phyloP scores from a whole-genome alignment of 2,329 filamentous ascomycete species.

The Phaeosphaeriaceae sp. region DNA sequence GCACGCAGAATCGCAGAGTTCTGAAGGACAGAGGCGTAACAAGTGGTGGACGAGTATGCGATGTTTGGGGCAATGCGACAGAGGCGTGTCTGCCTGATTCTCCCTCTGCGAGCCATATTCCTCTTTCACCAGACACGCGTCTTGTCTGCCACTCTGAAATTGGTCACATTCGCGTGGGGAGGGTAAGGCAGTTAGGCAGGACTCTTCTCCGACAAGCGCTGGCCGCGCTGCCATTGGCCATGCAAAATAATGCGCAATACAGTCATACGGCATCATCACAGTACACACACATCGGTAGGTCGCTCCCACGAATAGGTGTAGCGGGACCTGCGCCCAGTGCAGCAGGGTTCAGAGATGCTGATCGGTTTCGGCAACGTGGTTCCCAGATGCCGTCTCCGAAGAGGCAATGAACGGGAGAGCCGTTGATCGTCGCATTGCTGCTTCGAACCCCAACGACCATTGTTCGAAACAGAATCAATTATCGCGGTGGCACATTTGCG shows the following conservation, averaged over 20 bases:
- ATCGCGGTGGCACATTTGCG: constrained; percentile 28
- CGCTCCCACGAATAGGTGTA: constrained; percentile 30
- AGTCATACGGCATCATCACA: constrained; percentile 42
- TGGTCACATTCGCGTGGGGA: not conserved
- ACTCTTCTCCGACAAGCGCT: constrained; percentile 14
- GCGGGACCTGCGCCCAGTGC: constrained; percentile 22
- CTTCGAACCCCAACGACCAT: constrained; percentile 8
- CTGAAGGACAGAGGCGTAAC: not conserved
- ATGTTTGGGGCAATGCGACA: too few species aligned
- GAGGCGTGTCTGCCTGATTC: constrained; percentile 8
- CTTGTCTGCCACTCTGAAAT: constrained; percentile 14
- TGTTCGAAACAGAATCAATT: constrained; percentile 21
- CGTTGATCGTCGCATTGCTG: constrained; percentile 30
- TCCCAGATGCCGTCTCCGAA: constrained; percentile 14
- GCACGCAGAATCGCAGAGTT: not conserved
- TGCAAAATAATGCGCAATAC: constrained; percentile 17
- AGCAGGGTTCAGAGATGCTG: not conserved
- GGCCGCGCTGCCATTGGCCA: constrained; percentile 23
- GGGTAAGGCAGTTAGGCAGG: not conserved
- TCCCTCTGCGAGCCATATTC: not conserved
- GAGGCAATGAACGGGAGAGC: constrained; percentile 24
- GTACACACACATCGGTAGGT: constrained; percentile 9
- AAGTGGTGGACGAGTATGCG: not conserved
- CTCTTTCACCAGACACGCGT: constrained; percentile 6
- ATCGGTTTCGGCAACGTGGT: constrained; percentile 5